phyloP scores from a whole-genome alignment of 768 basidiomycete species.

The Megacollybia marginata region DNA sequence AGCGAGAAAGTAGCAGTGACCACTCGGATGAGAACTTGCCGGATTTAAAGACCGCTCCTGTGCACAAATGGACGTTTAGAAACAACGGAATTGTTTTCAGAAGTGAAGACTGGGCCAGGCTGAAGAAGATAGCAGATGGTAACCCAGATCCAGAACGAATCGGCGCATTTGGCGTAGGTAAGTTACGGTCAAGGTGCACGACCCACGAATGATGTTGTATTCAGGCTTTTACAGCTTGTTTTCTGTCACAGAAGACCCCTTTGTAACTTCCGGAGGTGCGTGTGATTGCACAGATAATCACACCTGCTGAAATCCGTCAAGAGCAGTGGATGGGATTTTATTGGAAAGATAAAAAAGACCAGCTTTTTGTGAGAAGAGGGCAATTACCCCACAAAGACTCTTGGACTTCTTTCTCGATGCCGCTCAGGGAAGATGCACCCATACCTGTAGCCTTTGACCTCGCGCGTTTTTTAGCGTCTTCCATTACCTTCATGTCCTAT shows the following conservation, averaged over 20 bases:
- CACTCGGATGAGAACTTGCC: constrained; percentile 29
- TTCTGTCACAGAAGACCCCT: constrained; percentile 77
- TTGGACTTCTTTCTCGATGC: constrained; percentile 92
- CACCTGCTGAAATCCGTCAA: constrained; percentile 15
- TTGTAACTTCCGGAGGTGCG: constrained; percentile 72
- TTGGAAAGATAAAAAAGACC: constrained; percentile 91
- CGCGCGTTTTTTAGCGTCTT: constrained; percentile 81
- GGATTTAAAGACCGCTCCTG: constrained; percentile 57
- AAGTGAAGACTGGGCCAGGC: constrained; percentile 79
- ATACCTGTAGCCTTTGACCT: constrained; percentile 84
- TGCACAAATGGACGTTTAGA: constrained; percentile 74
- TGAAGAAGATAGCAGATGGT: constrained; percentile 69
- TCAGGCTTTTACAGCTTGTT: constrained; percentile 74
- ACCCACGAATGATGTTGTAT: neutral
- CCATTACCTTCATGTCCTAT: constrained; percentile 87
- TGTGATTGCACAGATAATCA: constrained; percentile 10
- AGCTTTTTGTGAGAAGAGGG: constrained; percentile 84
- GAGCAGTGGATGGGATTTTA: constrained; percentile 94
- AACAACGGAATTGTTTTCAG: constrained; percentile 85
- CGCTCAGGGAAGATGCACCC: constrained; percentile 69
- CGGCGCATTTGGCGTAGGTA: constrained; percentile 89
- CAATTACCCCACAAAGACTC: constrained; percentile 36
- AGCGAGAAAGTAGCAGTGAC: constrained; percentile 6
- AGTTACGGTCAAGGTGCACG: constrained; percentile 10
- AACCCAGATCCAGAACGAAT: constrained; percentile 95